Evolutionary conservation across 208 protist genomes (phyloP), one percentile per base, ranked within the genome.

Genomic region (Acanthamoeba lenticulata): DNA sequence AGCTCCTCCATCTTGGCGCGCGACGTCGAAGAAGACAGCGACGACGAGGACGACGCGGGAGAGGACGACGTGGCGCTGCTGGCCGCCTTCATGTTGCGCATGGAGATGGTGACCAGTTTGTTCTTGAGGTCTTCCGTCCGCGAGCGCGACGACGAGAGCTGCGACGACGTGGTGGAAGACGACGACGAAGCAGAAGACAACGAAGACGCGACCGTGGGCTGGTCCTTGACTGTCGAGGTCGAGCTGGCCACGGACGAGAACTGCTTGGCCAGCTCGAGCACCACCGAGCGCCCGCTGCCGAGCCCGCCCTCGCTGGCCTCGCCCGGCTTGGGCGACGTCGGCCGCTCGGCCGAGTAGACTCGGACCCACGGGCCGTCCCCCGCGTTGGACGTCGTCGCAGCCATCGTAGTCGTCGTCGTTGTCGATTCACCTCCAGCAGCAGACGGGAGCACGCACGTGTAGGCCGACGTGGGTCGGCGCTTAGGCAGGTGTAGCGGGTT

Each of bases 1-100:
- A 77, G 67, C 67, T 77, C 67, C 15, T 77, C 67, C 38, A 77
- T 77, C 67, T 77, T 77, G 38, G 38, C 67, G 29, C 67, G 67
- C 38, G 67, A 77, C 0, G 67, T 45, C 67, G 29, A n/a, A 2
- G 67, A 77, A 1, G 67, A 45, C 19, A 77, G 67, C 29, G 67
- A 4, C 19, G 67, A 2, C 1, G 60, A 9, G 29, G 67, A 36
- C 29, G 62, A 9, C 3, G 52, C 11, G 52, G 52, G 52, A 60
- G 67, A 77, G 67, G 67, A 65, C 1, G 57, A 65, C 27, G 57
- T 65, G 27, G 27, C n/a, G n/a, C n/a, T n/a, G n/a, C n/a, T n/a
- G n/a, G n/a, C 67, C 1, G 29, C 38, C 67, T 44, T 77, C 67
- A 77, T 77, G 67, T 77, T 77, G 38, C 67, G 67, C 67, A 45